Conservation (phyloP, 75 land plant species). For the Pinus albicaulis region DNA sequence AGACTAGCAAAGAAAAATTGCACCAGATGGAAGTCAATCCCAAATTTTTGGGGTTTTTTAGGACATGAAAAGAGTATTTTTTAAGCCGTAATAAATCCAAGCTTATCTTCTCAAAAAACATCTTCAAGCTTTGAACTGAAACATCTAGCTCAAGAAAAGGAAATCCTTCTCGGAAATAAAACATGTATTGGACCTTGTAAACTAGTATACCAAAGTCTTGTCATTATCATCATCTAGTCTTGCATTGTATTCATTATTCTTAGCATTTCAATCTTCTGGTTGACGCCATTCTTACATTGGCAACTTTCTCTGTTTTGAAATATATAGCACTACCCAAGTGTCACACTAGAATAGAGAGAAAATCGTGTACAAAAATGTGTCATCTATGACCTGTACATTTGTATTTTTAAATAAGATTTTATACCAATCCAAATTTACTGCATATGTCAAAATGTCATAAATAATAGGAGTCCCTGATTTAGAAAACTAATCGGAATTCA, state of each 20-base stretch:
- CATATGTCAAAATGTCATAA: too few relatives aligned
- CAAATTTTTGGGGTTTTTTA: constrained; percentile 50
- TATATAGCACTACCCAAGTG: too few relatives aligned
- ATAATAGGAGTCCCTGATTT: too few relatives aligned
- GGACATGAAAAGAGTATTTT: constrained; percentile 52
- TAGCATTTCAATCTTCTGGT: neutral
- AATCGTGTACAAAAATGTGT: too few relatives aligned
- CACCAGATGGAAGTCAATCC: constrained; percentile 26
- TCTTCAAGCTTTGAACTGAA: constrained; percentile 10
- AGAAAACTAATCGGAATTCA: too few relatives aligned
- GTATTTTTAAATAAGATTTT: too few relatives aligned
- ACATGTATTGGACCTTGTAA: neutral
- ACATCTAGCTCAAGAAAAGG: constrained; percentile 2
- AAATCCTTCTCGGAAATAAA: constrained; percentile 1
- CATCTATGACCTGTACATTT: too few relatives aligned
- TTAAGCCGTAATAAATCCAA: constrained; percentile 56
- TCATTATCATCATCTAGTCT: constrained; percentile 5
- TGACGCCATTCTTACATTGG: too few relatives aligned
- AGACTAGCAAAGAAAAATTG: constrained; percentile 61
- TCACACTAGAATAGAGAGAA: too few relatives aligned
- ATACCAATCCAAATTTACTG: too few relatives aligned
- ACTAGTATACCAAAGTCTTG: neutral
- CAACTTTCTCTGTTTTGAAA: too few relatives aligned
- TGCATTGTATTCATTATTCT: neutral
- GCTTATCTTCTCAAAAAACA: constrained; percentile 27